Evolutionary conservation across 257 asterid genomes (phyloP), one percentile per base, ranked within the genome.

Genomic region (Thymus mandschuricus): DNA sequence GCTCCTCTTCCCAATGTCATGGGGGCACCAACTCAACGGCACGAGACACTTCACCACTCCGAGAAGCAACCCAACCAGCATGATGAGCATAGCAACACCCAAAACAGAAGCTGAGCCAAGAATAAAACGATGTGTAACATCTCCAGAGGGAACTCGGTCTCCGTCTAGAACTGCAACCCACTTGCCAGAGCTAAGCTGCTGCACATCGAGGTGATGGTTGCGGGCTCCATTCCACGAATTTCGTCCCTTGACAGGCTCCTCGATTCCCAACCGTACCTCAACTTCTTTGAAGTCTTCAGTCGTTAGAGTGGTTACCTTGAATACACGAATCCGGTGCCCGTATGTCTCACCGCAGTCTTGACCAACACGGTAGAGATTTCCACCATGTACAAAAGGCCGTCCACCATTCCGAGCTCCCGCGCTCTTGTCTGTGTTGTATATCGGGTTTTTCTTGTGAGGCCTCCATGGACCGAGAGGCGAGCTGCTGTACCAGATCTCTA

Each of bases 171-270:
- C 95, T 0, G 91, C 98, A 33, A 92, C 63, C 99, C 99, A 95
- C 78, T 87, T 73, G 5, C 98, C 96, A 0, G 96, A 79, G 78
- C 91, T 72, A 60, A 95, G 86, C 81, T 86, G 95, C 78, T 91
- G 98, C 11, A 78, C 96, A 28, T 95, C 99, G 5, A 95, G 86
- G 80, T 92, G 99, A 74, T 95, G 98, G 78, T 60, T 60, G 33
- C 99, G 96, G 74, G 89, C 95, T 6, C 99, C 98, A 41, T 92
- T 87, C 99, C 99, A 95, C 68, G 96, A 82, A 68, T 92, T 95
- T 3, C 86, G 80, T 6, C 96, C 97, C 81, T 95, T 92, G 11
- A 33, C 28, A 0, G 95, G 80, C 77, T 88, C 87, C 34, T 82
- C 74, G 8, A 83, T 29, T 2, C 88, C 91, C 51, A 74, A 78